Base-by-base conservation (phyloP, 2,329 filamentous ascomycete genomes). In the Fusarium austroafricanum region DNA sequence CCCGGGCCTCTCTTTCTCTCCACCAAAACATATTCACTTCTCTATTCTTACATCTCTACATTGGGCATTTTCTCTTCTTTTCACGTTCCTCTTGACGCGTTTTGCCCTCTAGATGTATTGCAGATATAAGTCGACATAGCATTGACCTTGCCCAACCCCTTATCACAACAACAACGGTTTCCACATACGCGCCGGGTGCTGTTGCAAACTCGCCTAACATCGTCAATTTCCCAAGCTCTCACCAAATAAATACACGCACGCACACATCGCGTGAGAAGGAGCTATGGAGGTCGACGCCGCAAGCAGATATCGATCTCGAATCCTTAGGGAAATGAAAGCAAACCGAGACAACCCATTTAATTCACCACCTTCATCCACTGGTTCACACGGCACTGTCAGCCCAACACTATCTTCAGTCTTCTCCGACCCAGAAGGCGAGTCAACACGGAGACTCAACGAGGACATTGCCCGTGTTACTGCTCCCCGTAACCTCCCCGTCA, bases 361-460 rank as follows among this genome's bases (percentile, higher is more conserved):
- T 76, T 87, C 85, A 20, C 86, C 86, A 7, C 85, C 85, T 20
- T 86, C 85, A 9, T 87, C 85, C 9, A 87, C 85, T 29, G 85
- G 85, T 55, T 85, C 84, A 52, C 85, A 87, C 76, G 85, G 85
- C 74, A 86, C 84, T 63, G 80, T 87, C 66, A 86, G 83, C 72
- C 82, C 83, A 54, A 87, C 84, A 44, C 73, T 82, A 51, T 86
- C 85, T 37, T 83, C 84, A 40, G 78, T 87, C 70, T 84, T 86
- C 62, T 82, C 84, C 56, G 82, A 83, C 57, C 83, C 82, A 37
- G 84, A 86, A 61, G 83, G 81, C 75, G 85, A 87, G 74, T 86
- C 84, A 29, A 86, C 84, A 39, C 83, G 83, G 57, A 79, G 79
- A 57, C 78, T 86, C 39, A 82, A 84, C 70, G 81, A 85, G 51